phyloP scores from a whole-genome alignment of 2,329 filamentous ascomycete species.

The Claviceps monticola region DNA sequence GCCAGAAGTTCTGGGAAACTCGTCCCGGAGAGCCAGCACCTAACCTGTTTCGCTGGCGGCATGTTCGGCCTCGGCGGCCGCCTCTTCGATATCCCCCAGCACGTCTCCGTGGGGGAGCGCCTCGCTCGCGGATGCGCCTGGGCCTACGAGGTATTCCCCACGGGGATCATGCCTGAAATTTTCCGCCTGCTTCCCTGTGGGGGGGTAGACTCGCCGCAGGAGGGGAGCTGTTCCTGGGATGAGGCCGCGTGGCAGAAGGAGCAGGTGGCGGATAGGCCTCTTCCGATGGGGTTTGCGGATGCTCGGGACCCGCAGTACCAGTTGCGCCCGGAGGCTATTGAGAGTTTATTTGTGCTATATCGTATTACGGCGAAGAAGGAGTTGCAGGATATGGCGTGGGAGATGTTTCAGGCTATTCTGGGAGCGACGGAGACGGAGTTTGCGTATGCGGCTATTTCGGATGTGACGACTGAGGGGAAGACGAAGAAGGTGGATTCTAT shows the following conservation, averaged over 20 bases:
- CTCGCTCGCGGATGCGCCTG: slow-evolving; percentile 42
- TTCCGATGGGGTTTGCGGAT: slow-evolving; percentile 49
- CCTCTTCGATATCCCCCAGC: slow-evolving; percentile 36
- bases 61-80: slow-evolving; percentile 52
- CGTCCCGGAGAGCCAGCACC: slow-evolving; percentile 17
- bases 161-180: slow-evolving; percentile 46
- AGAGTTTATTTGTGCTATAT: slow-evolving; percentile 68
- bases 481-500: slow-evolving; percentile 40
- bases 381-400: slow-evolving; percentile 37
- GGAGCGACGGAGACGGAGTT: slow-evolving; percentile 31
- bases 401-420: slow-evolving; percentile 35
- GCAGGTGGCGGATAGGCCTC: slow-evolving; percentile 8
- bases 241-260: slow-evolving; percentile 14
- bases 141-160: slow-evolving; percentile 39
- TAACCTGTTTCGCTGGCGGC: slow-evolving; percentile 53
- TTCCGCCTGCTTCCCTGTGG: slow-evolving; percentile 33
- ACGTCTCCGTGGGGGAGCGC: slow-evolving; percentile 33
- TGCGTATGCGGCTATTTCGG: slow-evolving; percentile 33
- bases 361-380: slow-evolving; percentile 35
- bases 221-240: slow-evolving; percentile 19
- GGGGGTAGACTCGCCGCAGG: slow-evolving; percentile 7
- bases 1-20: slow-evolving; percentile 12
- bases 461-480: slow-evolving; percentile 21
- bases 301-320: slow-evolving; percentile 34
- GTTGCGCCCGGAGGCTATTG: slow-evolving; percentile 54